phyloP scores from a whole-genome alignment of 1,139 yeast genomes.

The Scheffersomyces segobiensis region DNA sequence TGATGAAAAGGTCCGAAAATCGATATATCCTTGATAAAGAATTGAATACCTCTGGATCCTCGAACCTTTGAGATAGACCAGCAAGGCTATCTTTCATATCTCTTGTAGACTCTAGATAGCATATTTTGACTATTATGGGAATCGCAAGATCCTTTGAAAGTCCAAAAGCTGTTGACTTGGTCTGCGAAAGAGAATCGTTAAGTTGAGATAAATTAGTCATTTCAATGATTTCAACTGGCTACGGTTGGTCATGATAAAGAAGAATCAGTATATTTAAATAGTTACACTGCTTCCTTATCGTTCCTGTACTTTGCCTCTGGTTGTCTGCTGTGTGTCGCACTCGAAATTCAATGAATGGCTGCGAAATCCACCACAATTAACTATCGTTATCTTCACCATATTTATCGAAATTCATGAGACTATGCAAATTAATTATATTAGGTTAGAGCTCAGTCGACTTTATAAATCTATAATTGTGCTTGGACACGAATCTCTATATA shows the following conservation, averaged over 20 bases:
- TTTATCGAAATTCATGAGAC: neutral
- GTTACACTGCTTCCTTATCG: neutral
- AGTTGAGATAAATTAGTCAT: neutral
- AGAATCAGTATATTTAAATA: too few species aligned
- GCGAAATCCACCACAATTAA: neutral
- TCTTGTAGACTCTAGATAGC: slow-evolving; percentile 12
- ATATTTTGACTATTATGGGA: slow-evolving; percentile 43
- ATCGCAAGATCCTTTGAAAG: slow-evolving; percentile 69
- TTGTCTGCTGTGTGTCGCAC: too few species aligned
- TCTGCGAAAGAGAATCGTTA: slow-evolving; percentile 5
- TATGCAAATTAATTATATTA: neutral
- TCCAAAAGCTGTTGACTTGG: slow-evolving; percentile 57
- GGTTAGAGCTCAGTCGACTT: neutral
- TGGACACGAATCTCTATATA: neutral
- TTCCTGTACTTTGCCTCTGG: neutral
- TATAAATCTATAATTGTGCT: neutral
- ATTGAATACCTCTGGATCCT: slow-evolving; percentile 53
- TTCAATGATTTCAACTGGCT: neutral
- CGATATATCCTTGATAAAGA: slow-evolving; percentile 50
- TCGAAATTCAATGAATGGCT: neutral
- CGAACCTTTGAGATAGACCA: slow-evolving; percentile 49
- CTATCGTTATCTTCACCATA: neutral
- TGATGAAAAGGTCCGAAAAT: slow-evolving; percentile 62
- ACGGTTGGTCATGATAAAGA: neutral
- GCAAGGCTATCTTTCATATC: slow-evolving; percentile 12